These are phyloP conservation scores for Calophaca sinica DNA, from an alignment of 306 rosid species.

Conservation along the genomic window DNA sequence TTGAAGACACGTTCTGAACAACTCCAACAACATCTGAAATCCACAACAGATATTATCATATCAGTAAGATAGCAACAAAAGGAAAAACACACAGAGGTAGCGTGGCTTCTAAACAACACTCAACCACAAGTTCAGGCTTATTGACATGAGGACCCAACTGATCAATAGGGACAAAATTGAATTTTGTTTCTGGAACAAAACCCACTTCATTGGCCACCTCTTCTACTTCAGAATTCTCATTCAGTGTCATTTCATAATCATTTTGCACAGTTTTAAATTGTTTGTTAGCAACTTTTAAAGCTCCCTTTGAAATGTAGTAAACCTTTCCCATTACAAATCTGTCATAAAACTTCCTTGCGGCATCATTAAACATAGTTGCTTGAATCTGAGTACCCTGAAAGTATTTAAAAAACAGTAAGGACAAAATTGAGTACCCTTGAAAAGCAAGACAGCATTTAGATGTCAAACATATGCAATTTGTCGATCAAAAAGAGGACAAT, in stretches of 20 bases:
- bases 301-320: too few species aligned
- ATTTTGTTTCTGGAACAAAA: conserved; percentile 82
- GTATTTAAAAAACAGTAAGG: not conserved
- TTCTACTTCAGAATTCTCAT: conserved; percentile 90
- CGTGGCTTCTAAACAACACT: conserved; percentile 34
- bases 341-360: conserved; percentile 84
- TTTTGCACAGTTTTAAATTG: conserved; percentile 86
- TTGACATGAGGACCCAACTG: conserved; percentile 85
- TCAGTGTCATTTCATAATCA: conserved; percentile 91
- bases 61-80: not conserved
- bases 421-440: not conserved
- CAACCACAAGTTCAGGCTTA: conserved; percentile 78
- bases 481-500: not conserved
- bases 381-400: conserved; percentile 93
- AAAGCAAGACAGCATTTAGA: not conserved
- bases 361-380: conserved; percentile 96
- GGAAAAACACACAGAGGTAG: not conserved
- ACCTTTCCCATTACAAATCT: conserved; percentile 53
- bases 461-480: not conserved
- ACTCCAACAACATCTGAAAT: conserved; percentile 85
- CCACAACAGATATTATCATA: too few species aligned
- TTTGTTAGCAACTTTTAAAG: conserved; percentile 40
- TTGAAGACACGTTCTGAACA: conserved; percentile 81
- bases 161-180: conserved; percentile 80
- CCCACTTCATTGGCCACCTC: conserved; percentile 55